A percentile compares a stretch with the other conserved stretches of the same genome.
Evolutionary conservation across 2,329 filamentous ascomycete genomes (phyloP).

Genomic region (Monosporascus ibericus): DNA sequence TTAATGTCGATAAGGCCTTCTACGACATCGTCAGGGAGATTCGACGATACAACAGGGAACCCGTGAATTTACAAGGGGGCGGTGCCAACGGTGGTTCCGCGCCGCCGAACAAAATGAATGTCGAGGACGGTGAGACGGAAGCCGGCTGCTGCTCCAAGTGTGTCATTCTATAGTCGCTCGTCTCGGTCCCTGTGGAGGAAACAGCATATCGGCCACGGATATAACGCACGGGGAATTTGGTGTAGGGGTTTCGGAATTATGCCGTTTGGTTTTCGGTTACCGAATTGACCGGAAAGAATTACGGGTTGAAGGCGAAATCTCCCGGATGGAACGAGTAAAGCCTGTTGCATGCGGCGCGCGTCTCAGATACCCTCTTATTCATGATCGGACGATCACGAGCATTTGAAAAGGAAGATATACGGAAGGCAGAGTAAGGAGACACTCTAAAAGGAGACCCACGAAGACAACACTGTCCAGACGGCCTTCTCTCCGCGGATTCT

Average conservation of each 20-base stretch:
- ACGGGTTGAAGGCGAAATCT: constrained; percentile 14
- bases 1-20: constrained; percentile 97
- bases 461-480: constrained; percentile 18
- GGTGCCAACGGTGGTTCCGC: constrained; percentile 57
- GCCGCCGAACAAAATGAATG: constrained; percentile 69
- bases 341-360: constrained; percentile 24
- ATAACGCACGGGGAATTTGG: constrained; percentile 9
- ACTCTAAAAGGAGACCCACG: constrained; percentile 9
- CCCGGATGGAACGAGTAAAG: constrained; percentile 21
- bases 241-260: constrained; percentile 2
- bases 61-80: too few relatives aligned
- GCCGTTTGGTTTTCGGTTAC: neutral
- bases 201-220: constrained; percentile 4
- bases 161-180: constrained; percentile 67
- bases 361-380: constrained; percentile 22
- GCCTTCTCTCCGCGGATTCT: constrained; percentile 11
- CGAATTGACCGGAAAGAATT: neutral
- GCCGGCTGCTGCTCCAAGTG: constrained; percentile 81
- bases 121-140: constrained; percentile 62
- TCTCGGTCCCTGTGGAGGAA: neutral
- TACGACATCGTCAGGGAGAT: constrained; percentile 98
- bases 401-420: constrained; percentile 18
- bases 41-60: constrained; percentile 96
- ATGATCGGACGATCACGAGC: constrained; percentile 21
- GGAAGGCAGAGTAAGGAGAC: constrained; percentile 12